Percentiles rank a stretch among this genome's conserved stretches.
These are phyloP conservation scores for Quercus rubra DNA, from an alignment of 306 rosid species.

Conservation along the genomic window DNA sequence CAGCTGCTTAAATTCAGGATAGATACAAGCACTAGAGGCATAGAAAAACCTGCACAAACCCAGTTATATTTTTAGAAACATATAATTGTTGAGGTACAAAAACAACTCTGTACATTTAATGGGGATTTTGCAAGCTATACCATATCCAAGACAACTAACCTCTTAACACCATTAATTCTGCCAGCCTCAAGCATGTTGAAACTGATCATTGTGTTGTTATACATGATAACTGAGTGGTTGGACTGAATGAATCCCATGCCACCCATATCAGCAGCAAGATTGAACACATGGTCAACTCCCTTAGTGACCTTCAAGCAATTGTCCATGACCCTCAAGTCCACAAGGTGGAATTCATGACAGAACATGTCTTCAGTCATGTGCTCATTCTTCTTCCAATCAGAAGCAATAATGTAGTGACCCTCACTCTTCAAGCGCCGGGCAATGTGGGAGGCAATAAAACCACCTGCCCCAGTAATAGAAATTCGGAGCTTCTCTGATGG, in stretches of 20 bases:
- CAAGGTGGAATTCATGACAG: conserved; percentile 94
- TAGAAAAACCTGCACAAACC: conserved; percentile 69
- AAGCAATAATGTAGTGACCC: conserved; percentile 94
- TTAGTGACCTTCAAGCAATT: conserved; percentile 84
- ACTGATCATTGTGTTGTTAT: conserved; percentile 97
- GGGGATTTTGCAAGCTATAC: neutral
- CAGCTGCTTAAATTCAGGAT: conserved; percentile 94
- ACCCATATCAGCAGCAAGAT: conserved; percentile 99
- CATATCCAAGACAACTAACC: conserved; percentile 41
- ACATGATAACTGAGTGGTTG: conserved; percentile 95
- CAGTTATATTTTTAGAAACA: neutral
- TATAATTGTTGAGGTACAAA: neutral
- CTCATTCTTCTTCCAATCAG: conserved; percentile 99
- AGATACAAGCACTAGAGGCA: conserved; percentile 99
- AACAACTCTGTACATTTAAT: neutral
- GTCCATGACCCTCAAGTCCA: conserved; percentile 97
- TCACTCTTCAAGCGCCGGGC: conserved; percentile 91
- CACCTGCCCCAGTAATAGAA: conserved; percentile 96
- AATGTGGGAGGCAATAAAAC: conserved; percentile 95
- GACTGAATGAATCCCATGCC: conserved; percentile 99
- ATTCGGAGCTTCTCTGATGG: conserved; percentile 83
- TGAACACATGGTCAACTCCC: conserved; percentile 87
- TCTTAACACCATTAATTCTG: conserved; percentile 81
- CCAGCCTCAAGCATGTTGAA: conserved; percentile 95
- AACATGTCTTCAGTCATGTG: conserved; percentile 98